These are phyloP conservation scores for Clonostachys sp. DNA, from an alignment of 2,329 filamentous ascomycete genomes.

Conservation along the genomic window DNA sequence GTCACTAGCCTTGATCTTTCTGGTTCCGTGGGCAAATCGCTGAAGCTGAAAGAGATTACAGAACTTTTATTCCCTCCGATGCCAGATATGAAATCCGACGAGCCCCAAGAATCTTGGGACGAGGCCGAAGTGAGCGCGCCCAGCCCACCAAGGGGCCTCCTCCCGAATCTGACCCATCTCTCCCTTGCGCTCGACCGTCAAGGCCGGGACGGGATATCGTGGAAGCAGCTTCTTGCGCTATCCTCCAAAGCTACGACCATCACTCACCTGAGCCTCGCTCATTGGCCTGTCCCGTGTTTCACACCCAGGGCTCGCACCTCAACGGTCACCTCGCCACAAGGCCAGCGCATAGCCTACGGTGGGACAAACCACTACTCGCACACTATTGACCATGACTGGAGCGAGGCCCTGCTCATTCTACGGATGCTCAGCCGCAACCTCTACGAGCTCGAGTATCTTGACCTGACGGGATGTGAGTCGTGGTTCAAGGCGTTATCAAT, in stretches of 20 bases:
- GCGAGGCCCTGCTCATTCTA: slow-evolving; percentile 51
- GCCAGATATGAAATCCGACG: slow-evolving; percentile 9
- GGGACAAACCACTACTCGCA: slow-evolving; percentile 55
- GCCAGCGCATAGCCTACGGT: slow-evolving; percentile 41
- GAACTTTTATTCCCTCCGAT: slow-evolving; percentile 42
- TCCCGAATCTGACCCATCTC: slow-evolving; percentile 56
- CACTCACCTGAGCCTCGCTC: slow-evolving; percentile 57
- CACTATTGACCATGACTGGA: slow-evolving; percentile 53
- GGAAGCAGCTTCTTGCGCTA: slow-evolving; percentile 54
- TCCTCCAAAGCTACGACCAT: slow-evolving; percentile 45
- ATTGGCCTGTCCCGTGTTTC: slow-evolving; percentile 57
- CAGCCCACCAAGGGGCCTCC: slow-evolving; percentile 27
- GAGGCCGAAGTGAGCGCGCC: slow-evolving; percentile 21
- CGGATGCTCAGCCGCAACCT: slow-evolving; percentile 47
- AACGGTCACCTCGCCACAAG: slow-evolving; percentile 38
- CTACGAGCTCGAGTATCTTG: slow-evolving; percentile 56
- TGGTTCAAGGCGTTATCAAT: slow-evolving; percentile 48
- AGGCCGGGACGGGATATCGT: slow-evolving; percentile 34
- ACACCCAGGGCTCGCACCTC: slow-evolving; percentile 47
- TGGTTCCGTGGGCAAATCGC: slow-evolving; percentile 41
- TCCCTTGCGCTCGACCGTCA: slow-evolving; percentile 47
- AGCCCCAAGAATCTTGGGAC: slow-evolving; percentile 51
- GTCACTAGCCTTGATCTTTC: slow-evolving; percentile 51
- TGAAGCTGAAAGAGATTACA: slow-evolving; percentile 46
- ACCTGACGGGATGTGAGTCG: slow-evolving; percentile 52